Percentiles rank a stretch among this genome's conserved stretches.
phyloP scores from a whole-genome alignment of 2,329 filamentous ascomycete genomes.

The Didymella pinodella region DNA sequence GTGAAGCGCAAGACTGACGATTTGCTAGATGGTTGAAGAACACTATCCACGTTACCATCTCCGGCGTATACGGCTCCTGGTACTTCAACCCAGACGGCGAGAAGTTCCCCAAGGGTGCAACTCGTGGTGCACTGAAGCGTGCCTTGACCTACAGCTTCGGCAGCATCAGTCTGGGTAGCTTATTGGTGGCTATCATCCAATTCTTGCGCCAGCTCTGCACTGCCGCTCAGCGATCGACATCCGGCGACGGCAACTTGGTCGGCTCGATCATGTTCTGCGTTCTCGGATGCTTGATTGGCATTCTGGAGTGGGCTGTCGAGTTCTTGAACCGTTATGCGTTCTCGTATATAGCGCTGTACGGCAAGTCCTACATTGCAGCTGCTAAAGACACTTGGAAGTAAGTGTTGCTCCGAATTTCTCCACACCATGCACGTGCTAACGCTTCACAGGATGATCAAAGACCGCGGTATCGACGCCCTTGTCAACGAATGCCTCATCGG shows the following conservation, averaged over 20 bases:
- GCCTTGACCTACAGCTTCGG: slow-evolving; percentile 91
- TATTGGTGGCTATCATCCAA: slow-evolving; percentile 88
- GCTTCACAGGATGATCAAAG: slow-evolving; percentile 75
- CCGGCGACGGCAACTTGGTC: slow-evolving; percentile 72
- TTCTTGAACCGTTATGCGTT: slow-evolving; percentile 95
- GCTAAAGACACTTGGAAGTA: slow-evolving; percentile 87
- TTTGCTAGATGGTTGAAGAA: slow-evolving; percentile 77
- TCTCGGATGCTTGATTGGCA: slow-evolving; percentile 75
- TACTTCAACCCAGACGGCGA: slow-evolving; percentile 63
- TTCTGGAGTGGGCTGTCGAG: slow-evolving; percentile 85
- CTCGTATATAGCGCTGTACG: slow-evolving; percentile 91
- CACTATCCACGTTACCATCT: slow-evolving; percentile 85
- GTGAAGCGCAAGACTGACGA: slow-evolving; percentile 40
- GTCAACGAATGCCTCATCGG: slow-evolving; percentile 83
- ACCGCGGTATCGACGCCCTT: slow-evolving; percentile 88
- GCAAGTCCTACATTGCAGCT: slow-evolving; percentile 83
- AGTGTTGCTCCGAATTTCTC: slow-evolving; percentile 34
- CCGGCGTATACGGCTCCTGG: slow-evolving; percentile 91
- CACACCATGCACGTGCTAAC: slow-evolving; percentile 23
- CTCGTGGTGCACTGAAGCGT: slow-evolving; percentile 81
- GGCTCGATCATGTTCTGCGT: slow-evolving; percentile 74
- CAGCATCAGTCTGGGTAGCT: slow-evolving; percentile 84
- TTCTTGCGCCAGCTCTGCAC: slow-evolving; percentile 82
- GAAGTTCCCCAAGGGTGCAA: slow-evolving; percentile 76
- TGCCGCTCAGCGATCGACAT: slow-evolving; percentile 72